phyloP scores from a whole-genome alignment of 2,329 filamentous ascomycete genomes.

The Talaromyces piceae region DNA sequence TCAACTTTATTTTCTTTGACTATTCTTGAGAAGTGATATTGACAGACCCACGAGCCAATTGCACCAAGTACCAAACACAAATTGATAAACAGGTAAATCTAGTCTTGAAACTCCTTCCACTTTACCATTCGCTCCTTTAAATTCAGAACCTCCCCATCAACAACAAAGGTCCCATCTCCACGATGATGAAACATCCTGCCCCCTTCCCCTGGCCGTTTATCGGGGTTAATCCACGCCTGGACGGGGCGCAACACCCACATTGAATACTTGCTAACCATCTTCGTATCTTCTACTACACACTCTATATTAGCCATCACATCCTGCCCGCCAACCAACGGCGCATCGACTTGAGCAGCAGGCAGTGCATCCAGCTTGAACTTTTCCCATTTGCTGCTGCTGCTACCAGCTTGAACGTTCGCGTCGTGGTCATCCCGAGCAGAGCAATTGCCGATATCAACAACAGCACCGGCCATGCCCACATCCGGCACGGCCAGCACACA shows the following conservation, averaged over 20 bases:
- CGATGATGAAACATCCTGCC: constrained; percentile 31
- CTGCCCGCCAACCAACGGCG: constrained; percentile 25
- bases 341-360: constrained; percentile 21
- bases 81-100: too few species aligned
- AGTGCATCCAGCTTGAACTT: constrained; percentile 23
- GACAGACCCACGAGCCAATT: too few species aligned
- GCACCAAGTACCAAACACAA: too few species aligned
- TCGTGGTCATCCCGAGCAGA: constrained; percentile 18
- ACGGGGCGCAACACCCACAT: constrained; percentile 31
- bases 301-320: constrained; percentile 29
- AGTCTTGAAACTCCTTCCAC: constrained; percentile 29
- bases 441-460: constrained; percentile 30
- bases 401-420: too few species aligned
- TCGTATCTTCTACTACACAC: constrained; percentile 28
- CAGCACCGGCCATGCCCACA: constrained; percentile 23
- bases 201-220: constrained; percentile 19
- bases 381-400: constrained; percentile 26
- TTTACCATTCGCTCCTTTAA: constrained; percentile 29
- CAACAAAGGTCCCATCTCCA: constrained; percentile 26
- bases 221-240: constrained; percentile 25
- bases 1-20: too few species aligned
- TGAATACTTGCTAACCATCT: constrained; percentile 26
- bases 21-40: too few species aligned
- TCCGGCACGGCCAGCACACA: constrained; percentile 28
- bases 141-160: constrained; percentile 26